Percentiles rank a stretch among this genome's conserved stretches.
These are phyloP conservation scores for Aaosphaeria pasadenensis DNA, from an alignment of 2,329 filamentous ascomycete species.

Conservation along the genomic window DNA sequence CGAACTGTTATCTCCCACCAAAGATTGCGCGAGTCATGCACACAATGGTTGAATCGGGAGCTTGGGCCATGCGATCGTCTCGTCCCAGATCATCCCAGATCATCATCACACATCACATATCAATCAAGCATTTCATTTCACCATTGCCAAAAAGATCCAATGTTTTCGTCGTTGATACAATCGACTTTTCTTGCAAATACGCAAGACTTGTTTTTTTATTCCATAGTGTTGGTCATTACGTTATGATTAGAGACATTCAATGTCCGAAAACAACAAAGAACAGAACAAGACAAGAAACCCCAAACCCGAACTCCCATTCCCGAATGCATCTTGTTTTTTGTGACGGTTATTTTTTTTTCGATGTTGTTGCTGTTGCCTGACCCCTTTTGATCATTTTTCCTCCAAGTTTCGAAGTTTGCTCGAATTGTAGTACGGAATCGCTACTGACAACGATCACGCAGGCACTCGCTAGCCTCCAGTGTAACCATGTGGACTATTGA, in stretches of 20 bases:
- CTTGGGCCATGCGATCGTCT: no score
- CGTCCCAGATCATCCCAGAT: no score
- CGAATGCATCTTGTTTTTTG: background rate
- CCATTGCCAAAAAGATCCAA: no score
- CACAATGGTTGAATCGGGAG: no score
- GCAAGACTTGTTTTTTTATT: slow-evolving; percentile 1
- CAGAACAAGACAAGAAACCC: slow-evolving; percentile 3
- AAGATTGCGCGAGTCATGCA: no score
- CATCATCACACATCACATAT: no score
- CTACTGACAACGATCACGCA: no score
- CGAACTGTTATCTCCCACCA: no score
- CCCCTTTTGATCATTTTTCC: slow-evolving; percentile 7
- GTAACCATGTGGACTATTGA: background rate
- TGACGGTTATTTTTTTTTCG: slow-evolving; percentile 7
- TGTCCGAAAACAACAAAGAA: slow-evolving; percentile 16
- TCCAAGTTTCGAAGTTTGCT: background rate
- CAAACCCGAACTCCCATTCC: background rate
- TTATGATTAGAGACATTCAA: slow-evolving; percentile 36
- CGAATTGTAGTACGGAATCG: background rate
- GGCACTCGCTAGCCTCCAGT: background rate
- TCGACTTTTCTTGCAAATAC: no score
- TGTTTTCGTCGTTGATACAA: no score
- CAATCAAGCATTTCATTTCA: no score
- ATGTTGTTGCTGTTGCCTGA: slow-evolving; percentile 14
- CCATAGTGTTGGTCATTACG: slow-evolving; percentile 1